These are phyloP conservation scores for Brassica nigra DNA, from an alignment of 345 rosid species.

Conservation along the genomic window DNA sequence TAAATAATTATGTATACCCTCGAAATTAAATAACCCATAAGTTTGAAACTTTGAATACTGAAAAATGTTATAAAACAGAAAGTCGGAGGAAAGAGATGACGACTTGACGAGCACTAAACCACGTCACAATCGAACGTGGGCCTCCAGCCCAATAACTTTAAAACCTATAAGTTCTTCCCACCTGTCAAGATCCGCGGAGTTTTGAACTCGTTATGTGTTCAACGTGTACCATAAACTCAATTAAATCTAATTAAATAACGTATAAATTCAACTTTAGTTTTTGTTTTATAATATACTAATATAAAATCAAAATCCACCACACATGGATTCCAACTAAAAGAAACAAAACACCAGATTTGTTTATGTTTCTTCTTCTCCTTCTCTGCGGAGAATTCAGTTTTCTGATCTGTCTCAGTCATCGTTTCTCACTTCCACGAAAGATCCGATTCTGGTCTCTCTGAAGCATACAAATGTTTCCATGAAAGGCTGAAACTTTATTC, in stretches of 20 bases:
- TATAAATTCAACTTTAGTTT: not conserved
- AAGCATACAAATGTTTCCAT: conserved; percentile 32
- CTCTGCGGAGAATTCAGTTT: conserved; percentile 24
- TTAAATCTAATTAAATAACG: conserved; percentile 8
- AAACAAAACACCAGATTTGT: conserved; percentile 45
- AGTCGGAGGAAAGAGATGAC: not conserved
- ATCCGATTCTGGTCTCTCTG: conserved; percentile 20
- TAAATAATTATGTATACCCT: too few species aligned
- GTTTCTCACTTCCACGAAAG: conserved; percentile 19
- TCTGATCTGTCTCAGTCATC: conserved; percentile 33
- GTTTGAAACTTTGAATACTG: not conserved
- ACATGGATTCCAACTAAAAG: conserved; percentile 19
- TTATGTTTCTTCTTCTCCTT: conserved; percentile 24
- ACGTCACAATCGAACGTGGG: conserved; percentile 9
- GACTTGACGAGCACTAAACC: not conserved
- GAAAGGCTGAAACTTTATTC: conserved; percentile 14
- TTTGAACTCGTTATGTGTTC: conserved; percentile 14
- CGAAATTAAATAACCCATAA: too few species aligned
- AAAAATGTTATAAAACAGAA: not conserved
- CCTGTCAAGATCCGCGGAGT: conserved; percentile 34
- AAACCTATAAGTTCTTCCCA: conserved; percentile 19
- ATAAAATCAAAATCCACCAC: conserved; percentile 28
- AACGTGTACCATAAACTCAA: conserved; percentile 31
- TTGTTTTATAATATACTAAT: not conserved
- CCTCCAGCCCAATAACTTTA: conserved; percentile 11